Percentiles rank a stretch among this genome's conserved stretches.
Conservation (phyloP, 345 rosid species). For the Brassica nigra region DNA sequence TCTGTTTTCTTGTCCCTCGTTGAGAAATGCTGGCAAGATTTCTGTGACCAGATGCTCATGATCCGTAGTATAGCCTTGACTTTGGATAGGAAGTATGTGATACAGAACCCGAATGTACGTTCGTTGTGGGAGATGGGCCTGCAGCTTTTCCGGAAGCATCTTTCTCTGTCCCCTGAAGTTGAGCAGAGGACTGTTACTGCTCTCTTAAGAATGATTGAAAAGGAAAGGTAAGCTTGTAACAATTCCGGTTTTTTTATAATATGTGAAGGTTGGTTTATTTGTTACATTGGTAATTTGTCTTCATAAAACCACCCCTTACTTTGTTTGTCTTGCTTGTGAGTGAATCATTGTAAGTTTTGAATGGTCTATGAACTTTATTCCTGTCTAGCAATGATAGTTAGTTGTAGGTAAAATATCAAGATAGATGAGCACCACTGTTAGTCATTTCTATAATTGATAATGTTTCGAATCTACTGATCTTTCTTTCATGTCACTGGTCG, state of each 20-base stretch:
- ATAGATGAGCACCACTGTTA: background rate
- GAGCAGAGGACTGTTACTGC: constrained; percentile 4
- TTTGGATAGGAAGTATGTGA: constrained; percentile 90
- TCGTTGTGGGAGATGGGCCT: constrained; percentile 99
- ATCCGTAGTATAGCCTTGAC: constrained; percentile 94
- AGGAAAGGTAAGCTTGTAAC: constrained; percentile 66
- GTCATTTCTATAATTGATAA: background rate
- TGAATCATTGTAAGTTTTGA: background rate
- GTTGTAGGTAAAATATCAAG: background rate
- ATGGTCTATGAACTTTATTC: constrained; percentile 13
- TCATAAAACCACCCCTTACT: background rate
- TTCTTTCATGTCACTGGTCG: constrained; percentile 26
- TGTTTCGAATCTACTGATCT: background rate
- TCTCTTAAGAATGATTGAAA: constrained; percentile 16
- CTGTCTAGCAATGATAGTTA: background rate
- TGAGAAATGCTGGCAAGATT: constrained; percentile 50
- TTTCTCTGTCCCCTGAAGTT: background rate
- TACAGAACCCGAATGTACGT: constrained; percentile 77
- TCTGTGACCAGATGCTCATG: constrained; percentile 1
- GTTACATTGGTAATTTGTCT: background rate
- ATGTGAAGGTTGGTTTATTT: background rate
- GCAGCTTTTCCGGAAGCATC: constrained; percentile 76
- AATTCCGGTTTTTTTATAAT: background rate
- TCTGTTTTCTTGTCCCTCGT: constrained; percentile 86
- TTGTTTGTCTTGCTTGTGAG: constrained; percentile 6